Base-by-base conservation (phyloP, 106 monocot genomes). In the Posidonia australis region DNA sequence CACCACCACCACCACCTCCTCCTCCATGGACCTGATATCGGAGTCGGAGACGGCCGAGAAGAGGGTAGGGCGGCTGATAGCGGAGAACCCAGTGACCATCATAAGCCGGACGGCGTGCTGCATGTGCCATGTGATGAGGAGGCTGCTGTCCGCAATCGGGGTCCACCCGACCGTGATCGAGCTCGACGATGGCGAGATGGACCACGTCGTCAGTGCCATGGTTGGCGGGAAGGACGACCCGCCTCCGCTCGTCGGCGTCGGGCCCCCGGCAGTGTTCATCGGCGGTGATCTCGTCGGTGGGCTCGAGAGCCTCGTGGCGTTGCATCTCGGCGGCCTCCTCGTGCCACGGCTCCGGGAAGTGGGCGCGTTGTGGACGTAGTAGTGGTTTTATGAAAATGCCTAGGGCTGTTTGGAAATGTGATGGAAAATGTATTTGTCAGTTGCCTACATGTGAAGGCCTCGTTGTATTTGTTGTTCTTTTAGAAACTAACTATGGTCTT, bases 101-200 rank as follows among this genome's bases (percentile, higher is more conserved):
- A 44, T 63, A 30, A 62, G 72, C 42, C 41, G 72, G 17, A 52
- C 62, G 44, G 25, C 72, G 24, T 72, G 72, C 63, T 72, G 72
- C 63, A 72, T 72, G 72, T 72, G 72, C 43, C 72, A 72, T 24
- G 72, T 72, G 23, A 64, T 72, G 72, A 72, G 53, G 72, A 62
- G 72, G 54, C 63, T 72, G 44, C 53, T 72, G 32, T 36, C 62
- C 25, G 22, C 32, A 52, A 60, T 63, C 51, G 72, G 72, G n/a
- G 72, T 72, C 3, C 62, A 55, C 19, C 72, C 72, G 7, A 44
- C 31, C 47, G 72, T 72, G n/a, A 25, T 72, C 21, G 72, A 72
- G 24, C 43, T 72, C 19, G 72, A 72, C 41, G 72, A 72, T 24
- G 54, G 9, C 20, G 72, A 72, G 72, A 71, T 62, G 20, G 62